Conservation (phyloP, 73 alveolate species). For the Paramecium sonneborni region DNA sequence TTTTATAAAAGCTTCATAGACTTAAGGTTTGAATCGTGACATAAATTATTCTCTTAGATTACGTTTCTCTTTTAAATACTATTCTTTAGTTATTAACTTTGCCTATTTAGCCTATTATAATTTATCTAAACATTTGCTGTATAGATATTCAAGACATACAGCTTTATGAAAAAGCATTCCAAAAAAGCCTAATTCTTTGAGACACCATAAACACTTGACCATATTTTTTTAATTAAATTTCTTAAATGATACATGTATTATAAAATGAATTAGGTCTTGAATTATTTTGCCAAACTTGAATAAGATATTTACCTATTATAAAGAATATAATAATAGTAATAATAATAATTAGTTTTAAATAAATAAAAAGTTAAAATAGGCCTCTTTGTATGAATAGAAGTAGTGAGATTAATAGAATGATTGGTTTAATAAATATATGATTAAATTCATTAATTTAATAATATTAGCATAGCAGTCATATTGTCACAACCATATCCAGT, state of each 20-base stretch:
- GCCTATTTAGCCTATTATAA: neutral
- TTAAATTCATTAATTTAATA: neutral
- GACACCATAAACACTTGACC: neutral
- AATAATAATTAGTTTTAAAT: neutral
- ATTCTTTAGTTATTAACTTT: neutral
- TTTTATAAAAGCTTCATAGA: neutral
- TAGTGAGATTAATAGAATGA: neutral
- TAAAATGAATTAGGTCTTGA: neutral
- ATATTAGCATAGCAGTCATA: conserved; percentile 34
- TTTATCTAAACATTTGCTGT: neutral
- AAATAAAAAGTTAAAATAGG: neutral
- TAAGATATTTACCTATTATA: neutral
- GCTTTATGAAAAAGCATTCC: neutral
- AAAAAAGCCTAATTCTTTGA: neutral
- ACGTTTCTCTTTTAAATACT: neutral
- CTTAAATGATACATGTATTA: neutral
- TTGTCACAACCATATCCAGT: conserved; percentile 52
- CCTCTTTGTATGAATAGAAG: neutral
- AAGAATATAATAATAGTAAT: neutral
- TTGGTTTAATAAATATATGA: neutral
- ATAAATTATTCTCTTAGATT: neutral
- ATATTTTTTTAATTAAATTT: neutral
- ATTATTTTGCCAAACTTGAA: neutral
- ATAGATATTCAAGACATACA: neutral
- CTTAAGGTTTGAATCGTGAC: neutral